Evolutionary conservation across 148 eudicot genomes (phyloP), one percentile per base, ranked within the genome.

Genomic region (Cornus controversa): DNA sequence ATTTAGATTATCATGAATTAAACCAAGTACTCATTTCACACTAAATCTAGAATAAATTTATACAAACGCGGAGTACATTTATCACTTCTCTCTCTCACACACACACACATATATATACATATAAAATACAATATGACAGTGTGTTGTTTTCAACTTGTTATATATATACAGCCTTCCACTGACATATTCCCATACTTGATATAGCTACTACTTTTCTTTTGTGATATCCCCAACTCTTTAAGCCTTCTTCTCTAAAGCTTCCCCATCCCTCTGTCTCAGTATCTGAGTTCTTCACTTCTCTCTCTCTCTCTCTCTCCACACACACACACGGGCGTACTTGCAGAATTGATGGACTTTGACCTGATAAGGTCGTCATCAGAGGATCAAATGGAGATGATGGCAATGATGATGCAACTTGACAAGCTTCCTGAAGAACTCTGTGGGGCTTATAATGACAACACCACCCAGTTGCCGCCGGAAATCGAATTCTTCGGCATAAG

Each of bases 351-450:
- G 75, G 75, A 71, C 57, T 25, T 62, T 68, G 69, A 70, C 42
- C 37, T 71, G 31, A 64, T 47, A 71, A 79, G 57, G 73, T 40
- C 77, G 72, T 40, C 77, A 31, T 8, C 72, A 54, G 72, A 26
- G 40, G 66, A 76, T 42, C 77, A 76, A 40, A 76, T 72, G 67
- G 80, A 81, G 74, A 80, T 80, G 73, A 76, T 70, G 72, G 50
- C 79, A n/a, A 29, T 34, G 80, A 81, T 77, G 72, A 81, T 72
- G 80, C 80, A 81, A 62, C 67, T 45, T 5, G 72, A 76, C 62
- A 68, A 34, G 31, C 69, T 53, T 27, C 76, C 76, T 9, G 58
- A 71, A 66, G 58, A 71, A 66, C 63, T 58, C 58, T 54, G 58
- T 24, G 42, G 57, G 1, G 68, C 45, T 66, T 42, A 67, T 10